phyloP scores from a whole-genome alignment of 2,329 filamentous ascomycete species.

The Clonostachys sp. region DNA sequence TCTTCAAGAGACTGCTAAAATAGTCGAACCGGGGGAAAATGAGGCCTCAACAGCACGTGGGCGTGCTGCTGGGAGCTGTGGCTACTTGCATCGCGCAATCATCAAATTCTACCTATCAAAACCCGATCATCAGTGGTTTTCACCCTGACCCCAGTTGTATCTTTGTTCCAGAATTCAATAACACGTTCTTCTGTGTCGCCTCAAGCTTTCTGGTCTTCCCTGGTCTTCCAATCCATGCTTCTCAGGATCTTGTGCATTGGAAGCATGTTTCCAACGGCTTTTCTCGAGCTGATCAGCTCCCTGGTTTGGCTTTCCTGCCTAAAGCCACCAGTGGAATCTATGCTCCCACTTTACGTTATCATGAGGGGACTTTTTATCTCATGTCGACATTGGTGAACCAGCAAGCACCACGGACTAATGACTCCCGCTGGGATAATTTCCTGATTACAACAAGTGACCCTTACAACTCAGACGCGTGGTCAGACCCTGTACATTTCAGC shows the following conservation, averaged over 20 bases:
- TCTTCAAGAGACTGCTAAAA: too few relatives aligned
- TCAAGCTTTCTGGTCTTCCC: conserved; percentile 48
- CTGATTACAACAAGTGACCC: conserved; percentile 34
- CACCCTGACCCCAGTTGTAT: conserved; percentile 41
- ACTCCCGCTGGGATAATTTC: conserved; percentile 17
- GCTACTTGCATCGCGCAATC: too few relatives aligned
- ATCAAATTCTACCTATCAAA: conserved; percentile 14
- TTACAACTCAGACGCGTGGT: conserved; percentile 30
- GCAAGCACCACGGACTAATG: conserved; percentile 15
- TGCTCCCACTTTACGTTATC: conserved; percentile 38
- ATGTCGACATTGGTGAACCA: conserved; percentile 34
- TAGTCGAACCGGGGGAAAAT: too few relatives aligned
- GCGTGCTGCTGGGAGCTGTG: too few relatives aligned
- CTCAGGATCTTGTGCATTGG: conserved; percentile 43
- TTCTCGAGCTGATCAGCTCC: conserved; percentile 32
- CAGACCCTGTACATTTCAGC: conserved; percentile 16
- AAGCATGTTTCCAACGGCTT: conserved; percentile 21
- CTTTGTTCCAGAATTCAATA: conserved; percentile 27
- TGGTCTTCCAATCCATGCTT: conserved; percentile 45
- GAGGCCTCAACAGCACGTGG: too few relatives aligned
- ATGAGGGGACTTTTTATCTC: conserved; percentile 35
- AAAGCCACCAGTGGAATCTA: conserved; percentile 33
- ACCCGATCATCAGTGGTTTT: conserved; percentile 44
- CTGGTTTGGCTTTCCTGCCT: conserved; percentile 14
- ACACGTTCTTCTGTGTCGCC: conserved; percentile 44